These are phyloP conservation scores for Aquilaria sinensis DNA, from an alignment of 345 rosid genomes.

Conservation along the genomic window DNA sequence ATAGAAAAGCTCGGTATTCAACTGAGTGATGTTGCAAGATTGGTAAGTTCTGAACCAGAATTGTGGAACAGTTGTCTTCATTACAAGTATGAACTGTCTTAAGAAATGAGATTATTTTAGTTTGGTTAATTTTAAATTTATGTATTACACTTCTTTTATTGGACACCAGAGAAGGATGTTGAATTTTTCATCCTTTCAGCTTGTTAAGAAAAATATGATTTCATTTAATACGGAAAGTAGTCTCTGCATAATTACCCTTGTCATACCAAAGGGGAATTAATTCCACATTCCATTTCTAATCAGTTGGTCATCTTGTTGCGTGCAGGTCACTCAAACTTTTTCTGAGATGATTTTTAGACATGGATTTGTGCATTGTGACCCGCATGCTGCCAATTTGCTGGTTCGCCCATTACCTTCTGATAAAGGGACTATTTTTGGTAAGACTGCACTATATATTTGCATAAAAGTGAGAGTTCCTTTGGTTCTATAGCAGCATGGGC, in stretches of 20 bases:
- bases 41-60: constrained; percentile 46
- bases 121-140: too few relatives aligned
- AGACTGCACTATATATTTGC: constrained; percentile 16
- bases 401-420: constrained; percentile 75
- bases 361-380: constrained; percentile 97
- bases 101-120: too few relatives aligned
- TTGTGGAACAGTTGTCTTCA: constrained; percentile 7
- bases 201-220: not conserved
- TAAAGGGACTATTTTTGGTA: constrained; percentile 47
- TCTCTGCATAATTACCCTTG: too few relatives aligned
- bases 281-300: constrained; percentile 2
- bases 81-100: too few relatives aligned
- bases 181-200: too few relatives aligned
- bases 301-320: not conserved
- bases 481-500: not conserved
- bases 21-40: constrained; percentile 67
- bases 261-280: too few relatives aligned
- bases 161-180: too few relatives aligned
- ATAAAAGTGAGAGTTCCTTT: constrained; percentile 9
- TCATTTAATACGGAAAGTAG: not conserved
- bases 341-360: constrained; percentile 98
- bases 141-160: too few relatives aligned
- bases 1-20: constrained; percentile 69
- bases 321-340: constrained; percentile 82
- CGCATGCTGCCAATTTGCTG: constrained; percentile 94